Conservation (phyloP, 1,284 basidiomycete species). For the Austropuccinia psidii region DNA sequence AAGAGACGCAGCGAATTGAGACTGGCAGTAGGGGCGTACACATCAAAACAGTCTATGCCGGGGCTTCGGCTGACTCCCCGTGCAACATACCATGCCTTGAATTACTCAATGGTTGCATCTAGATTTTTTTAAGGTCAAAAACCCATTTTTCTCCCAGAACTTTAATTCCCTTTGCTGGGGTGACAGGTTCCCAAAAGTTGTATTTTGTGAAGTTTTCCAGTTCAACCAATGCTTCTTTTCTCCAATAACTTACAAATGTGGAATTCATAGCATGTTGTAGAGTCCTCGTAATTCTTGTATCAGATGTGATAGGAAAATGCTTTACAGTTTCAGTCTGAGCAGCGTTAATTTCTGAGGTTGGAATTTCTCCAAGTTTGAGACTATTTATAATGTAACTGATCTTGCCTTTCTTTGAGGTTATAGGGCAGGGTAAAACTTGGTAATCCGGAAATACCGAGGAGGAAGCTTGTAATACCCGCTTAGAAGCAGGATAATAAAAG, state of each 20-base stretch:
- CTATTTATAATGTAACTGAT: too few relatives aligned
- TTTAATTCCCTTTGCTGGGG: not conserved
- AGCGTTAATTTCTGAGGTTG: too few relatives aligned
- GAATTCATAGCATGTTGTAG: too few relatives aligned
- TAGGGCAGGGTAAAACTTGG: too few relatives aligned
- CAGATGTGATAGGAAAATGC: too few relatives aligned
- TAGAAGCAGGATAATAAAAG: not conserved
- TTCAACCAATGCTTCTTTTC: not conserved
- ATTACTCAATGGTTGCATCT: not conserved
- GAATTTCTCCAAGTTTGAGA: too few relatives aligned
- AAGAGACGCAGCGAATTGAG: not conserved
- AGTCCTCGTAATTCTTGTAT: too few relatives aligned
- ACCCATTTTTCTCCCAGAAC: not conserved
- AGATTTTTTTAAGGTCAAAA: not conserved
- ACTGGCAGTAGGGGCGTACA: not conserved
- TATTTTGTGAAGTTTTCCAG: not conserved
- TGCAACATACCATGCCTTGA: not conserved
- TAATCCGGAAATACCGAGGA: too few relatives aligned
- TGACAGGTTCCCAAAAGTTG: not conserved
- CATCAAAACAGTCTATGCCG: not conserved
- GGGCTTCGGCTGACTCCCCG: not conserved
- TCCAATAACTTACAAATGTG: too few relatives aligned
- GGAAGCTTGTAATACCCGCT: too few relatives aligned
- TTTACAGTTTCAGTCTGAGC: too few relatives aligned
- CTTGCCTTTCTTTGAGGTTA: too few relatives aligned